Conservation (phyloP, 192 early-diverging fungal genomes). For the Linnemannia hyalina region DNA sequence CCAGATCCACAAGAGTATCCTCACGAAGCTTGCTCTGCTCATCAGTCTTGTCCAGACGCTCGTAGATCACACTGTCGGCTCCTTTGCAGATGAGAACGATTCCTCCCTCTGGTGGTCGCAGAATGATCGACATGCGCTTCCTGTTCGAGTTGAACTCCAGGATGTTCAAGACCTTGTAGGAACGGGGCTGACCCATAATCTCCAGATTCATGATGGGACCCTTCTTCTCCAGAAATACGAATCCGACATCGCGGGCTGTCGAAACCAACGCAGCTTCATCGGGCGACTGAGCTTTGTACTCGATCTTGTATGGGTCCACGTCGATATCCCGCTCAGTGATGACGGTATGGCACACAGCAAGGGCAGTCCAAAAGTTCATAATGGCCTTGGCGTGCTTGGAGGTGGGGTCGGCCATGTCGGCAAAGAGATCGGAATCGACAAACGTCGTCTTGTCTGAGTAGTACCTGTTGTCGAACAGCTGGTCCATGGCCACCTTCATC, state of each 20-base stretch:
- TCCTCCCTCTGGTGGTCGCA: slow-evolving; percentile 78
- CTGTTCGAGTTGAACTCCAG: slow-evolving; percentile 96
- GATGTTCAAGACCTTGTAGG: slow-evolving; percentile 76
- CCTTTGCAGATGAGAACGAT: slow-evolving; percentile 93
- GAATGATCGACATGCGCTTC: slow-evolving; percentile 96
- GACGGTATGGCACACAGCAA: slow-evolving; percentile 93
- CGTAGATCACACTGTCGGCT: slow-evolving; percentile 94
- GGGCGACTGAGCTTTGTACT: slow-evolving; percentile 94
- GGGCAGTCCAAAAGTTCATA: slow-evolving; percentile 84
- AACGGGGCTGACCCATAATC: slow-evolving; percentile 78
- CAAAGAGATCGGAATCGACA: slow-evolving; percentile 73
- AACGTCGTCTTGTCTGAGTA: slow-evolving; percentile 79
- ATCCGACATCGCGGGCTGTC: slow-evolving; percentile 88
- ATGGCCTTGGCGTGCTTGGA: slow-evolving; percentile 72
- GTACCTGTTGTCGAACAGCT: slow-evolving; percentile 72
- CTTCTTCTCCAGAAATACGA: slow-evolving; percentile 83
- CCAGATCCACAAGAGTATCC: slow-evolving; percentile 81
- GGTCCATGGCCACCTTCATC: slow-evolving; percentile 71
- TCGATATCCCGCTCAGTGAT: slow-evolving; percentile 72
- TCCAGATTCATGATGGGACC: slow-evolving; percentile 75
- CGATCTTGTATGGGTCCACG: slow-evolving; percentile 64
- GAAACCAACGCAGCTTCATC: slow-evolving; percentile 95
- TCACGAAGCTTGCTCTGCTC: slow-evolving; percentile 79
- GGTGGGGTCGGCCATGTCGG: slow-evolving; percentile 69
- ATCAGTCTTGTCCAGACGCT: slow-evolving; percentile 72